Evolutionary conservation across 306 rosid genomes (phyloP), one percentile per base, ranked within the genome.

Genomic region (Sphenostylis stenocarpa): DNA sequence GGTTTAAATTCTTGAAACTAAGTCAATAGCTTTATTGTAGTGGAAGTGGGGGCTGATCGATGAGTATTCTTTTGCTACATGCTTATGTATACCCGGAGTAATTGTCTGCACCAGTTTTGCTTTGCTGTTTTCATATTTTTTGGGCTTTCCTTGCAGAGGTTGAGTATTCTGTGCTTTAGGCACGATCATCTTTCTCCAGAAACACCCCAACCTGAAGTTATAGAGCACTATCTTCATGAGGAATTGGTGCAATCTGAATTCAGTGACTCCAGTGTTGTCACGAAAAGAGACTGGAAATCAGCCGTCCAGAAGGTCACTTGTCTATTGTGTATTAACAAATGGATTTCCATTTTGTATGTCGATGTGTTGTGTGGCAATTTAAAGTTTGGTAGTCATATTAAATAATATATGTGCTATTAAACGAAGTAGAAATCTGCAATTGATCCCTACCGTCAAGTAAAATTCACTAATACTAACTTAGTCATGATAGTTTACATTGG

Each of bases 131-230:
- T 38, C 28, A 60, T 34, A 71, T 57, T 75, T 72, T 53, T 14
- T 14, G 14, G 36, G 45, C n/a, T 65, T 52, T 49, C 68, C 31
- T 82, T 86, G 88, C 90, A 93, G 98, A 87, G 79, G 64, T 85
- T 88, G 84, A 86, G 81, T 71, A 89, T 93, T 80, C 80, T 78
- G 58, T 93, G 96, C 88, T 93, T 93, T 86, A 88, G 96, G 85
- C 85, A 85, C 45, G 95, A 89, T 45, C 82, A 86, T 56, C 82
- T 49, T 61, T 83, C 89, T 60, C 77, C 98, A 9, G 95, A 89
- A 63, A 81, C 88, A 41, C 81, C 90, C 73, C 84, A 88, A 29
- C 83, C 85, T 45, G 93, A 90, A 45, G 58, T 75, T 66, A 62
- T 79, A 57, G 83, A 84, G 60, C 86, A 77, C 34, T 82, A 45